Conservation (phyloP, 768 basidiomycete species). For the Hortiboletus campestris region DNA sequence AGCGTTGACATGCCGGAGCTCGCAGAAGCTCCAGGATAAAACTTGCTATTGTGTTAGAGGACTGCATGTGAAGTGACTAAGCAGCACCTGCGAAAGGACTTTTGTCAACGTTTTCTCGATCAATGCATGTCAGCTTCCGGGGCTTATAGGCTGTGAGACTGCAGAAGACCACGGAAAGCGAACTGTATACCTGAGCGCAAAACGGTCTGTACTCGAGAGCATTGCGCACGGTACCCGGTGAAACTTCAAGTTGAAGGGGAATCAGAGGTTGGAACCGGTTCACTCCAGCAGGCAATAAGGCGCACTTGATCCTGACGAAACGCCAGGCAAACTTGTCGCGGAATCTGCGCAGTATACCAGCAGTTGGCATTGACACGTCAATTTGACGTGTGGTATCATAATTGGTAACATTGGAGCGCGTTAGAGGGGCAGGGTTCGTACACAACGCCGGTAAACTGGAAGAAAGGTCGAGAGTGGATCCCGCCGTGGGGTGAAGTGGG, state of each 20-base stretch:
- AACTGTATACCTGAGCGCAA: conserved; percentile 9
- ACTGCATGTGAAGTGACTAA: too few relatives aligned
- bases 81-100: too few relatives aligned
- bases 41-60: too few relatives aligned
- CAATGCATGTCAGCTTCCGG: not conserved
- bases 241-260: conserved; percentile 4
- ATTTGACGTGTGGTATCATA: conserved; percentile 13
- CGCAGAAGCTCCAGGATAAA: too few relatives aligned
- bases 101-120: too few relatives aligned
- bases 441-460: conserved; percentile 6
- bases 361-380: conserved; percentile 8
- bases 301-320: conserved; percentile 16
- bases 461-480: not conserved
- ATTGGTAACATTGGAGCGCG: conserved; percentile 11
- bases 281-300: not conserved
- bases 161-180: not conserved
- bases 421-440: conserved; percentile 15
- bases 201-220: conserved; percentile 5
- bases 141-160: not conserved
- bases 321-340: conserved; percentile 16
- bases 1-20: too few relatives aligned
- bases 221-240: not conserved
- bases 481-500: not conserved
- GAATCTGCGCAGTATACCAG: conserved; percentile 13
- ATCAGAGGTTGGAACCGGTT: conserved; percentile 9